A percentile compares a stretch with the other conserved stretches of the same genome.
Conservation (phyloP, 2,329 filamentous ascomycete genomes). For the Pseudogymnoascus sp. region DNA sequence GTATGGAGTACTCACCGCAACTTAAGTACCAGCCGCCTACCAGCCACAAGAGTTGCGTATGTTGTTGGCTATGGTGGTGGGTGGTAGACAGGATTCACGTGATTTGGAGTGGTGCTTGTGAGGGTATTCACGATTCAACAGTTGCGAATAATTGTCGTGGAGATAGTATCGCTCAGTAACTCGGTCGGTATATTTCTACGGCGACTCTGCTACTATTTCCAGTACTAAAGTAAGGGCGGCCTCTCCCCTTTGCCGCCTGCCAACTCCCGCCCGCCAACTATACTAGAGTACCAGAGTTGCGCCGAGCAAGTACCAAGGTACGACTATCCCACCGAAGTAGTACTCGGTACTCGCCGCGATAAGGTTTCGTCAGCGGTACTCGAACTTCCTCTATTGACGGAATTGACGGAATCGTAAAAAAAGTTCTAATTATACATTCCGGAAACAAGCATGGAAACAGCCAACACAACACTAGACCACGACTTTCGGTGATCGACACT, state of each 20-base stretch:
- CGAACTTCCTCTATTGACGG: neutral
- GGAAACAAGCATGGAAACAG: neutral
- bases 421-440: neutral
- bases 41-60: neutral
- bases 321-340: neutral
- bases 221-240: neutral
- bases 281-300: neutral
- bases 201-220: neutral
- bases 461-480: neutral
- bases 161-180: neutral
- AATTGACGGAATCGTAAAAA: neutral
- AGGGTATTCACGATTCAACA: neutral
- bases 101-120: neutral
- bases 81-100: neutral
- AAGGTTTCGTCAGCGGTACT: neutral
- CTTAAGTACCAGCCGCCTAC: neutral
- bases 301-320: no score
- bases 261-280: neutral
- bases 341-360: neutral
- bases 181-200: neutral
- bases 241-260: neutral
- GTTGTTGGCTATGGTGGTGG: neutral
- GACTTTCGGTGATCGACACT: neutral
- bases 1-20: slow-evolving; percentile 4
- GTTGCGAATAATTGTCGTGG: neutral